phyloP scores from a whole-genome alignment of 148 eudicot genomes.

The Nyssa sinensis region DNA sequence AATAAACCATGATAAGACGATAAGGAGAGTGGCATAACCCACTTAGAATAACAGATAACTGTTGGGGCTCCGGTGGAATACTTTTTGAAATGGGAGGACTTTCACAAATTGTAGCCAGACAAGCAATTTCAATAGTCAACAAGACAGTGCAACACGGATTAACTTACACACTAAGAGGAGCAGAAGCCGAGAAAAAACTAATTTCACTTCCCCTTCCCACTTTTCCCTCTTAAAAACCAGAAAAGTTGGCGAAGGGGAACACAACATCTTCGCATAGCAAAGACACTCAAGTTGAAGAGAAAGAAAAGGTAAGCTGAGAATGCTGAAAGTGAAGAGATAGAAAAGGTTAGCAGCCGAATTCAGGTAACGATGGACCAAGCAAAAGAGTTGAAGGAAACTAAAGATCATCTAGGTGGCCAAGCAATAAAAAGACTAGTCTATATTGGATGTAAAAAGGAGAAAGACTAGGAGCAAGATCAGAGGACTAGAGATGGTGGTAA shows the following conservation, averaged over 20 bases:
- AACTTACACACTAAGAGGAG: not conserved
- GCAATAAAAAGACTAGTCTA: not conserved
- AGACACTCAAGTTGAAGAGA: conserved; percentile 26
- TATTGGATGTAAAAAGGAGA: not conserved
- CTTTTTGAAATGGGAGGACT: too few species aligned
- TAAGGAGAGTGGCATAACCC: conserved; percentile 6
- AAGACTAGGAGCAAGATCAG: conserved; percentile 3
- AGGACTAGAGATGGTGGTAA: conserved; percentile 5
- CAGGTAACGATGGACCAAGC: conserved; percentile 4
- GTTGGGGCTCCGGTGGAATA: too few species aligned
- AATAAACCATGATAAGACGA: conserved; percentile 1
- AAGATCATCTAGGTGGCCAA: not conserved
- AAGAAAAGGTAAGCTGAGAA: conserved; percentile 7
- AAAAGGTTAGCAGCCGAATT: conserved; percentile 10
- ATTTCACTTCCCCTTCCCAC: conserved; percentile 37
- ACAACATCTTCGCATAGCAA: conserved; percentile 15
- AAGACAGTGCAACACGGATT: conserved; percentile 13
- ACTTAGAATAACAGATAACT: not conserved
- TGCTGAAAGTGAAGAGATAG: conserved; percentile 7
- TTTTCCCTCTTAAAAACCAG: conserved; percentile 61
- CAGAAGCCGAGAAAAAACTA: conserved; percentile 10
- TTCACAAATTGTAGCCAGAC: too few species aligned
- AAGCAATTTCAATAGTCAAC: too few species aligned
- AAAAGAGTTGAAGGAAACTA: not conserved
- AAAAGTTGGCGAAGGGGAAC: conserved; percentile 37